Evolutionary conservation across 495 filamentous ascomycete species (phyloP), one percentile per base, ranked within the genome.

Genomic region (Aspergillus leporis): DNA sequence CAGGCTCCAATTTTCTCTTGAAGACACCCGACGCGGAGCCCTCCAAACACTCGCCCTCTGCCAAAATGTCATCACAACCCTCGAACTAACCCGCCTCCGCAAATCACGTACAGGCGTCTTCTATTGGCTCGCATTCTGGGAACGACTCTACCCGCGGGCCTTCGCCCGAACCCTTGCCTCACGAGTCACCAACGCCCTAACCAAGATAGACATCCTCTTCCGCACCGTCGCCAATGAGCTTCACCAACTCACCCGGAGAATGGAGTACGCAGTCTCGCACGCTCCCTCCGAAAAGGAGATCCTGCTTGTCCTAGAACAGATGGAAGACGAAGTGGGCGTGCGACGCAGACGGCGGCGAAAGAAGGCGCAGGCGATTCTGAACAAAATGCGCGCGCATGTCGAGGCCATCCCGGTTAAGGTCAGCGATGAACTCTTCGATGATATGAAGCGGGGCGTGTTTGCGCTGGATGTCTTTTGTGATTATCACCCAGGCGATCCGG

Each of bases 381-480:
- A 59, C 9, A 61, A 58, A 19, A 58, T 68, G 68, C 56, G 65
- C 1, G 40, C 36, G 32, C 56, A 46, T 28, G 59, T 70, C 32
- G 63, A 68, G 49, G 52, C 51, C 2, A 66, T 70, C 19, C 68
- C 65, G 1, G 56, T 70, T 13, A 61, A 58, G 25, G 63, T 70
- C 13, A 56, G 41, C 50, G 55, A 70, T 19, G 61, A 66, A 10
- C 55, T 67, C 8, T 63, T 63, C 36, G 59, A 61, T 16, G 65
- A 68, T 18, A 55, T 70, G 58, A 70, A 70, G 53, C 65, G 68
- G 12, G 63, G 62, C 2, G 47, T 70, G 10, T 70, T 70, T 47
- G 61, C 56, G 12, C 49, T 70, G 16, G 63, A 68, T 46, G 52
- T 61, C 28, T 58, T 53, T 16, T 62, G 68, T 43, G 65, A 70